Percentiles rank a stretch among this genome's conserved stretches.
Conservation (phyloP, 371 early-diverging fungal genomes). For the Saksenaea vasiformis region DNA sequence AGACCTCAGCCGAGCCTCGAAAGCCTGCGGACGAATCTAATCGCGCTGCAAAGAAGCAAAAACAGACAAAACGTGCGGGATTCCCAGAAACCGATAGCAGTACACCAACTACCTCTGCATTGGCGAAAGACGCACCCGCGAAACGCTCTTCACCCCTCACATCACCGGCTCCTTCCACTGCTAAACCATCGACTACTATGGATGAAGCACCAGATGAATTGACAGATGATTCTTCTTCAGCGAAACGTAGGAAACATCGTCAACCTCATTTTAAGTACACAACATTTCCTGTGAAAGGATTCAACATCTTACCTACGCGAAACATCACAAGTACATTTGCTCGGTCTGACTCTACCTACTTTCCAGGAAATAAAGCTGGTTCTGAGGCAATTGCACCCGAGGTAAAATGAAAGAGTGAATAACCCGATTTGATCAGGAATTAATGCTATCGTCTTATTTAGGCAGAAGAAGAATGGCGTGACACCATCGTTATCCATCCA, state of each 20-base stretch:
- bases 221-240: background rate
- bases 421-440: background rate
- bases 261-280: slow-evolving; percentile 52
- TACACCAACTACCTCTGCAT: background rate
- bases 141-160: background rate
- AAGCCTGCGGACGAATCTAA: background rate
- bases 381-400: slow-evolving; percentile 35
- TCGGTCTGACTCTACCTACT: slow-evolving; percentile 36
- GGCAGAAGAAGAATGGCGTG: slow-evolving; percentile 51
- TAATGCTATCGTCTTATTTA: slow-evolving; percentile 9
- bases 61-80: slow-evolving; percentile 1
- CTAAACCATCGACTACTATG: background rate
- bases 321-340: slow-evolving; percentile 49
- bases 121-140: background rate
- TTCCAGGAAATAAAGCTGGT: slow-evolving; percentile 43
- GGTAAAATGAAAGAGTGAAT: slow-evolving; percentile 27
- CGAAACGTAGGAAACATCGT: background rate
- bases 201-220: background rate
- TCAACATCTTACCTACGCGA: slow-evolving; percentile 49
- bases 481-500: slow-evolving; percentile 84
- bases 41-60: slow-evolving; percentile 6
- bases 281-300: slow-evolving; percentile 49
- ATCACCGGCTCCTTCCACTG: background rate
- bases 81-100: background rate
- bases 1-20: slow-evolving; percentile 2